Conservation (phyloP, 768 basidiomycete genomes). For the Lyophyllum shimeji region DNA sequence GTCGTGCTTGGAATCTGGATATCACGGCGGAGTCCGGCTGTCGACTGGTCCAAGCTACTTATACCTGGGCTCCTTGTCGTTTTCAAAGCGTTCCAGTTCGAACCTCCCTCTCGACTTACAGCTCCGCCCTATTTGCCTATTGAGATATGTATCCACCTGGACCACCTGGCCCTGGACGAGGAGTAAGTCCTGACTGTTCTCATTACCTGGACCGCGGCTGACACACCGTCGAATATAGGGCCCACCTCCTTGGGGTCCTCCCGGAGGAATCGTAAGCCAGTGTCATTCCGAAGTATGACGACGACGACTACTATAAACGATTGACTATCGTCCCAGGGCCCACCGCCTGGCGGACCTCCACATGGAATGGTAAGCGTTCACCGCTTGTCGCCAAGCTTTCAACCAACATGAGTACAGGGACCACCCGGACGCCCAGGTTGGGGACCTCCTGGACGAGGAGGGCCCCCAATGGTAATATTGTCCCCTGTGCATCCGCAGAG, state of each 20-base stretch:
- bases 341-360: background rate
- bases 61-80: background rate
- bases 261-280: background rate
- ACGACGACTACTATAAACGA: background rate
- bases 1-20: background rate
- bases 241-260: background rate
- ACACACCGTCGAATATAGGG: background rate
- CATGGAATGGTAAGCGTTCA: background rate
- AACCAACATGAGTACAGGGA: background rate
- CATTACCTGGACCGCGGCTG: background rate
- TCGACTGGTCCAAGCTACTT: background rate
- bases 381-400: background rate
- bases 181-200: background rate
- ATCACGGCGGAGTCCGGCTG: background rate
- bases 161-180: background rate
- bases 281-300: background rate
- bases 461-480: background rate
- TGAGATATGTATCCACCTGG: background rate
- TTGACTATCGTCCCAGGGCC: background rate
- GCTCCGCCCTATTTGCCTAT: background rate
- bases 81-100: background rate
- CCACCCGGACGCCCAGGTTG: background rate
- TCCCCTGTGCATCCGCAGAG: background rate
- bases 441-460: background rate
- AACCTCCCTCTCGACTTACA: background rate